Evolutionary conservation across 2,329 filamentous ascomycete species (phyloP), one percentile per base, ranked within the genome.

Genomic region (Xylariaceae sp.): DNA sequence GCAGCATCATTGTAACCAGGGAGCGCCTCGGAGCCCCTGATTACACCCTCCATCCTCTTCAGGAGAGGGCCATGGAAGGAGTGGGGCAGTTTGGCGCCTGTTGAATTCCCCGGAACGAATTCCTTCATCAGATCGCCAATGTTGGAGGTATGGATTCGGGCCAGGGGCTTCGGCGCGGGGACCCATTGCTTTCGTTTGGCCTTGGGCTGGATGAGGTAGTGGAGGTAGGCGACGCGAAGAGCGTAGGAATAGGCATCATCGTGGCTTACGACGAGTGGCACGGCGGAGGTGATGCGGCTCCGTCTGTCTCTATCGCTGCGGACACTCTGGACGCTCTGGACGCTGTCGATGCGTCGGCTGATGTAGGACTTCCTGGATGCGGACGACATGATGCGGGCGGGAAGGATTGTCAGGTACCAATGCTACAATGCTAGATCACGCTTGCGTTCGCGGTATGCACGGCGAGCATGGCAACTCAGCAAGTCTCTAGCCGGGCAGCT

Each of bases 221-320:
- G 83, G 60, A 99, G 88, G 75, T 91, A 97, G 67, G 93, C 93
- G 66, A 90, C 87, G 63, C 94, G 89, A 57, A 99, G 85, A 68
- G 92, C 92, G 76, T 91, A 96, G 64, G 87, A 89, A 77, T 95
- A 96, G 71, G 91, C 92, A 75, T 97, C 91, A 68, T 95, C 89
- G 73, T 84, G 80, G 67, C 80, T 81, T 65, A 87, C 78, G 56
- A 77, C 71, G 53, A 76, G 72, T 62, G 78, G 76, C 51, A 76
- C 73, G 63, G 74, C 84, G 41, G 58, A 59, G 39, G 72, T 69
- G 8, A 77, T 72, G 64, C 81, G 76, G 59, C 75, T 74, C 52
- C 70, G 67, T 66, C 75, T 67, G 61, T 73, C 67, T 73, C 73
- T 70, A 67, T 77, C 57, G 58, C 63, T 73, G 70, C 79, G 72